phyloP scores from a whole-genome alignment of 2,329 filamentous ascomycete genomes.

The Pseudogymnoascus sp. region DNA sequence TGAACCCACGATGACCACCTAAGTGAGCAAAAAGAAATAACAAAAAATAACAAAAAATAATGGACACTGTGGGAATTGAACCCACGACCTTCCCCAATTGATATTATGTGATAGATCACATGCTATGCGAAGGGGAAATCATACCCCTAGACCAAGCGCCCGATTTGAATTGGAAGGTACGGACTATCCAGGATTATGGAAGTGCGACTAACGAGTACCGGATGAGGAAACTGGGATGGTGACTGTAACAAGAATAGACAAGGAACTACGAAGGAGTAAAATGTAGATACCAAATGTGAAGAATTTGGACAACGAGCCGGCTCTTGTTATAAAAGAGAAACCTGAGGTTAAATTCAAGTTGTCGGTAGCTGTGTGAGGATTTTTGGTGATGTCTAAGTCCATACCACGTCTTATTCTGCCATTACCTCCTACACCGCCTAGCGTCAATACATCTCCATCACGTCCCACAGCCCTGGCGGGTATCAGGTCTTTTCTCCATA shows the following conservation, averaged over 20 bases:
- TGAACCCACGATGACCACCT: no score
- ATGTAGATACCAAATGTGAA: background rate
- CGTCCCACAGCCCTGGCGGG: background rate
- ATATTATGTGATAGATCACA: background rate
- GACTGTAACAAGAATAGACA: background rate
- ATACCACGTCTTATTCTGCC: background rate
- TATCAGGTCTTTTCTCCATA: background rate
- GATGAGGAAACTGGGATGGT: background rate
- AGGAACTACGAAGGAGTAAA: background rate
- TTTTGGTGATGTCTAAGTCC: background rate
- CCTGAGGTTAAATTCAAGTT: background rate
- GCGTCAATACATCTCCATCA: background rate
- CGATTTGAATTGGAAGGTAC: background rate
- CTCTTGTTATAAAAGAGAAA: background rate
- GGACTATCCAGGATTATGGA: background rate
- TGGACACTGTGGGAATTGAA: slow-evolving; percentile 8
- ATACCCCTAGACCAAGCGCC: slow-evolving; percentile 9
- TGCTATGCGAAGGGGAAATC: slow-evolving; percentile 4
- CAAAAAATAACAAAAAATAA: background rate
- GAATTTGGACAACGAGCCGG: background rate
- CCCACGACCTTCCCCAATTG: background rate
- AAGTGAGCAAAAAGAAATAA: background rate
- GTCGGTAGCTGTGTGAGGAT: background rate
- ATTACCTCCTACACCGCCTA: background rate
- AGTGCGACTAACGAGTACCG: background rate